Evolutionary conservation across 306 rosid genomes (phyloP).

Genomic region (Citrullus amarus): DNA sequence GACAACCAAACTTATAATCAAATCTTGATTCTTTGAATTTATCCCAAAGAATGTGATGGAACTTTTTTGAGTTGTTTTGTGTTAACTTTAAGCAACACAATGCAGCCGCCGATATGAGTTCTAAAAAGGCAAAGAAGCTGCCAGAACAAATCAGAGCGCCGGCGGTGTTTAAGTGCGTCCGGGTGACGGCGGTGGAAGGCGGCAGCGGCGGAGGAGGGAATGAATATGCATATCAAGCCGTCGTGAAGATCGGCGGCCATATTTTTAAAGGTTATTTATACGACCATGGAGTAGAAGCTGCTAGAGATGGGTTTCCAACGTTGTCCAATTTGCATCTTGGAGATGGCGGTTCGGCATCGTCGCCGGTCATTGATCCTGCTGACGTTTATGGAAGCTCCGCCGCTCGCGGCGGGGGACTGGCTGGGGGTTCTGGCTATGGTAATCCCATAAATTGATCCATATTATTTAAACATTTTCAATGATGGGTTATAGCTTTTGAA

Average conservation of each 20-base stretch:
- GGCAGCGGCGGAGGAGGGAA: slow-evolving; percentile 27
- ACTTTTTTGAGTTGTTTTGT: not conserved
- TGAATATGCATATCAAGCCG: slow-evolving; percentile 79
- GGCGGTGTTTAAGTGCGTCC: slow-evolving; percentile 89
- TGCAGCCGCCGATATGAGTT: not conserved
- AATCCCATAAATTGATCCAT: not conserved
- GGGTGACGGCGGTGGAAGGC: slow-evolving; percentile 75
- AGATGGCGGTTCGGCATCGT: not conserved
- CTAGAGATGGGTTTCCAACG: slow-evolving; percentile 41
- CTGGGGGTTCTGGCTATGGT: not conserved
- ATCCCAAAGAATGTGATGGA: not conserved
- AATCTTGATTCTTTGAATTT: not conserved
- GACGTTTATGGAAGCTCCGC: not conserved
- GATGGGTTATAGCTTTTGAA: not conserved
- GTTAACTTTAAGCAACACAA: not conserved
- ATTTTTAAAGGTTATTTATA: slow-evolving; percentile 75
- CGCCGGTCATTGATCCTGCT: not conserved
- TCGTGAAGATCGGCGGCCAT: slow-evolving; percentile 81
- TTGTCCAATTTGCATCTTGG: not conserved
- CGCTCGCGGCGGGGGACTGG: not conserved
- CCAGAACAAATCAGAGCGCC: slow-evolving; percentile 76
- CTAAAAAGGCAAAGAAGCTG: slow-evolving; percentile 28
- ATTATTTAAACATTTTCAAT: not conserved
- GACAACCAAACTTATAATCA: not conserved
- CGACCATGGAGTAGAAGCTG: slow-evolving; percentile 62